Conservation (phyloP, 2,329 filamentous ascomycete species). For the Fusarium hostae region DNA sequence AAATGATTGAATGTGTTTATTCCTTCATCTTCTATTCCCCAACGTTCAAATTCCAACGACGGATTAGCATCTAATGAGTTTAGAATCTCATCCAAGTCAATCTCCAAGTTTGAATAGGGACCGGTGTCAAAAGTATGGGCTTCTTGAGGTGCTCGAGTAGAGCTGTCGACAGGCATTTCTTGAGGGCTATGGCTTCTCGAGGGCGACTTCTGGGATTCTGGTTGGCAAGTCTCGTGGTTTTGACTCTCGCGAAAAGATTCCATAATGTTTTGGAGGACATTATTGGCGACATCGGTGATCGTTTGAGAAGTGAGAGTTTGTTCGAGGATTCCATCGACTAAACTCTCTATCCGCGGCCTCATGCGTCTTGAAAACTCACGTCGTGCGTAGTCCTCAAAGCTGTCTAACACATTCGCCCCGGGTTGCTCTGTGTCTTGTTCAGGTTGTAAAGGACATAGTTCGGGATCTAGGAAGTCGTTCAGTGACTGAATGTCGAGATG, state of each 20-base stretch:
- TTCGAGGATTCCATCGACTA: neutral
- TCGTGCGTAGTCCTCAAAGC: neutral
- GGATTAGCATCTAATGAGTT: neutral
- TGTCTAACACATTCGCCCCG: neutral
- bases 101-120: neutral
- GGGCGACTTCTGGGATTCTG: neutral
- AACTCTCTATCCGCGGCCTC: neutral
- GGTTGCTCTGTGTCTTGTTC: accelerated
- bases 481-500: accelerated
- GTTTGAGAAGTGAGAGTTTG: neutral
- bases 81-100: neutral
- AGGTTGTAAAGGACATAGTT: neutral
- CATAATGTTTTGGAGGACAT: neutral
- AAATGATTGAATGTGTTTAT: neutral
- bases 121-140: neutral
- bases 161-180: accelerated
- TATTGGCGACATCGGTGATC: neutral
- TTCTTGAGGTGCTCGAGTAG: neutral
- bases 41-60: neutral
- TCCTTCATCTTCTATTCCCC: neutral
- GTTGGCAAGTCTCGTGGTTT: neutral
- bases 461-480: neutral
- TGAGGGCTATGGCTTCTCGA: neutral
- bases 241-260: neutral
- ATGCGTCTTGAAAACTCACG: neutral